phyloP scores from a whole-genome alignment of 331 rosid species.

The Arachis monticola region DNA sequence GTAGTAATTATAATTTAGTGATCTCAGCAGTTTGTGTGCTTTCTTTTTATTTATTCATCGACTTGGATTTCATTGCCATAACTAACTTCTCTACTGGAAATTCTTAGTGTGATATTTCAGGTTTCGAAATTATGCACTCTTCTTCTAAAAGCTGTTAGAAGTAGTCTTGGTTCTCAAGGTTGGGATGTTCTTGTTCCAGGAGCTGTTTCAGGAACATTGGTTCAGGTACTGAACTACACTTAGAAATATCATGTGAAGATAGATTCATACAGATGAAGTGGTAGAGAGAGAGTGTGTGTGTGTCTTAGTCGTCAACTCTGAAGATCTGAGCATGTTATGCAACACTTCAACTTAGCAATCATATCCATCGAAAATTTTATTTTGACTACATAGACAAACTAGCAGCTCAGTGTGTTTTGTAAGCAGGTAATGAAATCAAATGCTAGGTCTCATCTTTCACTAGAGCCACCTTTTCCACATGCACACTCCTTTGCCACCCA shows the following conservation, averaged over 20 bases:
- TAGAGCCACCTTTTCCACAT: background rate
- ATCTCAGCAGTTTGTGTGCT: slow-evolving; percentile 28
- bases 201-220: slow-evolving; percentile 74
- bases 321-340: background rate
- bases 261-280: background rate
- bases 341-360: slow-evolving; percentile 2
- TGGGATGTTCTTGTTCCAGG: slow-evolving; percentile 99
- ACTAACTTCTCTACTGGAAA: slow-evolving; percentile 39
- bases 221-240: slow-evolving; percentile 64
- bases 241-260: slow-evolving; percentile 20
- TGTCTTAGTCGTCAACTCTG: background rate
- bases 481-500: background rate
- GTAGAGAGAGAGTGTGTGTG: background rate
- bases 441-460: slow-evolving; percentile 19
- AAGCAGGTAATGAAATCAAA: slow-evolving; percentile 20
- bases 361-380: slow-evolving; percentile 14
- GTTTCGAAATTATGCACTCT: slow-evolving; percentile 91
- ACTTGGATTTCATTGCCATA: slow-evolving; percentile 21
- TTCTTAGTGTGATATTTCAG: slow-evolving; percentile 89
- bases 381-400: slow-evolving; percentile 24
- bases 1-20: slow-evolving; percentile 21
- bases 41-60: slow-evolving; percentile 32
- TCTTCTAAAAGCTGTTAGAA: slow-evolving; percentile 87
- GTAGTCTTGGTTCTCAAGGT: slow-evolving; percentile 81
- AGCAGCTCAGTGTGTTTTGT: slow-evolving; percentile 2